Percentiles rank a stretch among this genome's conserved stretches.
Evolutionary conservation across 208 protist species (phyloP).

Genomic region (Herpetomonas samuelpessoai): DNA sequence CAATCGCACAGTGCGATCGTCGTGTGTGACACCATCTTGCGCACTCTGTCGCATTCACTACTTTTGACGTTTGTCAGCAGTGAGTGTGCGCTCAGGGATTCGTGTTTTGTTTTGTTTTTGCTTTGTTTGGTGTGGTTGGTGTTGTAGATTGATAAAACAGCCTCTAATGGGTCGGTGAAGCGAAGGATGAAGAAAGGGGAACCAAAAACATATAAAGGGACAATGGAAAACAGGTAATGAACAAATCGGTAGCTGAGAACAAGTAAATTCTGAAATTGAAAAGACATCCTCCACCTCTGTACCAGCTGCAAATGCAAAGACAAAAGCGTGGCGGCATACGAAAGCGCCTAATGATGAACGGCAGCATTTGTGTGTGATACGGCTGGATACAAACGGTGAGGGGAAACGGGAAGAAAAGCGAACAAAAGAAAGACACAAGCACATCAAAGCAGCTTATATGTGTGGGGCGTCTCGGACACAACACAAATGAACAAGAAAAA

Average conservation of each 20-base stretch:
- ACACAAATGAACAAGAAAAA: too few species aligned
- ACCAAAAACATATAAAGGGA: neutral
- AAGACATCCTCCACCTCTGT: slow-evolving; percentile 2
- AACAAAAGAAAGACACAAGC: neutral
- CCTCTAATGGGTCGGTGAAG: neutral
- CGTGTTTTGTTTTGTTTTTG: slow-evolving; percentile 3
- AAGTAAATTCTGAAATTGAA: too few species aligned
- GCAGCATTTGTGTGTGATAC: too few species aligned
- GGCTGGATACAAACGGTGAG: too few species aligned
- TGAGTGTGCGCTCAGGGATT: neutral
- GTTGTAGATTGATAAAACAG: neutral
- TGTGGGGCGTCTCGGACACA: too few species aligned
- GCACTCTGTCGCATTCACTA: too few species aligned
- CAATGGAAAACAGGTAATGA: slow-evolving; percentile 4
- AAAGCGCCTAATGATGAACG: too few species aligned
- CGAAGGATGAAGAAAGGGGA: neutral
- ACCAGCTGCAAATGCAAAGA: slow-evolving; percentile 7
- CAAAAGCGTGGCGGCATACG: too few species aligned
- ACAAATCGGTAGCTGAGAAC: slow-evolving; percentile 5
- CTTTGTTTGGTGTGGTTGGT: neutral
- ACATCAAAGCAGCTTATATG: neutral
- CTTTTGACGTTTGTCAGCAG: too few species aligned
- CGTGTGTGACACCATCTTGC: too few species aligned
- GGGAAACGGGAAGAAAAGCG: too few species aligned
- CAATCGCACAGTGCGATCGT: too few species aligned